Evolutionary conservation across 495 filamentous ascomycete species (phyloP).

Genomic region (Lineolata rhizophorae): DNA sequence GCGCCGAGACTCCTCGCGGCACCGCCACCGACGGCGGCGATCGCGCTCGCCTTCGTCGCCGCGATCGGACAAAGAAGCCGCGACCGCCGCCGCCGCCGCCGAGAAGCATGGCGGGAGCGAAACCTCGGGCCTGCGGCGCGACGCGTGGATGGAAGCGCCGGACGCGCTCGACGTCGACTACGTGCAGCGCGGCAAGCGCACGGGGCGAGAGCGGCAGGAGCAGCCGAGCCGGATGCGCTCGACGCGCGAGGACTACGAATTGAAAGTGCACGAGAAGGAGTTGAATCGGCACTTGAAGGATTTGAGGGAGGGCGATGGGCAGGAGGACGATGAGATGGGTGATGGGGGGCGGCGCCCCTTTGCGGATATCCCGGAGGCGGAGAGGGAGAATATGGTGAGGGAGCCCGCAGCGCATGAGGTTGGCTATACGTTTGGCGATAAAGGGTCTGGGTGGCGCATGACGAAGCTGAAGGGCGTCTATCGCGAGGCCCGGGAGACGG

Average conservation of each 20-base stretch:
- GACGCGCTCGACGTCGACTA: constrained; percentile 68
- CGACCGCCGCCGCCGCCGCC: constrained; percentile 16
- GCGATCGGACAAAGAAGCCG: constrained; percentile 10
- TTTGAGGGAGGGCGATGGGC: constrained; percentile 13
- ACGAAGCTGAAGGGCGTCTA: constrained; percentile 77
- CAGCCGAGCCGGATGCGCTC: constrained; percentile 16
- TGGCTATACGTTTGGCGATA: constrained; percentile 72
- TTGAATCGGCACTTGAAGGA: constrained; percentile 53
- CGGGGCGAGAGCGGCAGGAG: too few species aligned
- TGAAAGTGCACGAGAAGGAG: constrained; percentile 63
- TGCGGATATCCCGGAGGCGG: too few species aligned
- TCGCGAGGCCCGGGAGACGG: constrained; percentile 51
- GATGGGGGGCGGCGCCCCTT: too few species aligned
- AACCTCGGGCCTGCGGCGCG: constrained; percentile 30
- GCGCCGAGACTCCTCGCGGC: constrained; percentile 10
- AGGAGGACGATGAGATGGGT: constrained; percentile 27
- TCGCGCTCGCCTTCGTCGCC: neutral
- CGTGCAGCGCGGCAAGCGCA: constrained; percentile 31
- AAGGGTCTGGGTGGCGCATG: constrained; percentile 87
- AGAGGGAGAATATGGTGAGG: constrained; percentile 22
- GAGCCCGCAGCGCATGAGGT: constrained; percentile 36
- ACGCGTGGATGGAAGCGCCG: constrained; percentile 89
- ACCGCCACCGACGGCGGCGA: neutral
- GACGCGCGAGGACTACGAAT: constrained; percentile 42
- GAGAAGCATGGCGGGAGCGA: constrained; percentile 15